Base-by-base conservation (phyloP, 2,329 filamentous ascomycete genomes). In the Aspergillus ustus region DNA sequence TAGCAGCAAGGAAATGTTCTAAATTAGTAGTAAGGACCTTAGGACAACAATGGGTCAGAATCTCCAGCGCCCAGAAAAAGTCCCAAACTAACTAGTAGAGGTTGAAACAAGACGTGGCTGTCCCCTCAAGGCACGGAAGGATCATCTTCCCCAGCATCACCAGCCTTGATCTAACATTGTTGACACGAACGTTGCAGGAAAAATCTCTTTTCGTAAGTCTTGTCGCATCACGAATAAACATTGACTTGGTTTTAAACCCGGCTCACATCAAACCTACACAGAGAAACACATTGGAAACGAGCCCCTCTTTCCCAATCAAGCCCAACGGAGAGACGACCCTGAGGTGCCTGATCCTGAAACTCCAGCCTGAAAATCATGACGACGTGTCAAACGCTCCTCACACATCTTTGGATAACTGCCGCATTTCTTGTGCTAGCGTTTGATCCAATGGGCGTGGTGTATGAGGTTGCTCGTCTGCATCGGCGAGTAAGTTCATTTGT, bases 401-500 rank as follows among this genome's bases (percentile, higher is more conserved):
- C 59, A 22, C 59, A 61, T 29, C 40, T 61, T 4, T 61, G 46
- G 37, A 25, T 57, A 28, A 20, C 28, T 13, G 48, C 52, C 28
- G 8, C 44, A 7, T 60, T 55, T 17, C 22, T 60, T 3, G 59
- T 37, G 5, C 20, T 52, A 15, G 49, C 51, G 6, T 55, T 59
- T 22, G 45, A 62, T 51, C 55, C 60, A 46, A 51, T 59, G 34
- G 31, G 51, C 6, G 45, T 51, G 2, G 50, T 57, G 34, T 58
- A 59, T 22, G 50, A 62, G 25, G 55, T 28, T 31, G 45, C 44
- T 19, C 60, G 50, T 59, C 34, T 59, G 7, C 44, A 13, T 46
- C 50, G 52, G 55, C 50, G 60, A 8, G 49, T 57, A 58, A 44
- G 55, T 51, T 37, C 17, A 6, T 13, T 44, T 4, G 37, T 25